phyloP scores from a whole-genome alignment of 331 rosid species.

The Acacia pycnantha region DNA sequence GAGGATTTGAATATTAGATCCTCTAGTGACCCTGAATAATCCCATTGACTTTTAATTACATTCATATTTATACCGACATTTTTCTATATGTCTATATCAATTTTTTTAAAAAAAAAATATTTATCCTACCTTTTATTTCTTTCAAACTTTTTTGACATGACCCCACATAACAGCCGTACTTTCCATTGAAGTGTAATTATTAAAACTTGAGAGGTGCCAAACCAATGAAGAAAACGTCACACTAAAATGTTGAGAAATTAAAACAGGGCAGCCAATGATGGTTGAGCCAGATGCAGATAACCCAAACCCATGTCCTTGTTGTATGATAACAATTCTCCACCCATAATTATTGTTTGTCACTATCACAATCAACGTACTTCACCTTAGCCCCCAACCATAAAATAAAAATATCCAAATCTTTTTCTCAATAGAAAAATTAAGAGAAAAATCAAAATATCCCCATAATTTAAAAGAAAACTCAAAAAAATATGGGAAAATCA shows the following conservation, averaged over 20 bases:
- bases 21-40: no score
- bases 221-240: not conserved
- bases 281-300: not conserved
- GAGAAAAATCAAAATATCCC: no score
- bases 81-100: no score
- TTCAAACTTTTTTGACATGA: not conserved
- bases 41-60: no score
- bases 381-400: not conserved
- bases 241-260: not conserved
- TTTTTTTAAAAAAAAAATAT: no score
- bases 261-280: not conserved
- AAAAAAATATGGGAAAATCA: no score
- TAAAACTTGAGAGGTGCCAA: not conserved
- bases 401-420: not conserved
- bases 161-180: not conserved
- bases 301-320: not conserved
- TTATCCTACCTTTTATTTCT: not conserved
- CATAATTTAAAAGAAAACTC: no score
- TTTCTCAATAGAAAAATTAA: not conserved
- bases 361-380: conserved; percentile 11
- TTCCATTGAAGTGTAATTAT: not conserved
- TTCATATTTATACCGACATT: no score
- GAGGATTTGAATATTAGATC: no score
- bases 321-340: not conserved
- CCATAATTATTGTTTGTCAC: not conserved